Evolutionary conservation across 148 eudicot species (phyloP).

Genomic region (Camellia lanceoleosa): DNA sequence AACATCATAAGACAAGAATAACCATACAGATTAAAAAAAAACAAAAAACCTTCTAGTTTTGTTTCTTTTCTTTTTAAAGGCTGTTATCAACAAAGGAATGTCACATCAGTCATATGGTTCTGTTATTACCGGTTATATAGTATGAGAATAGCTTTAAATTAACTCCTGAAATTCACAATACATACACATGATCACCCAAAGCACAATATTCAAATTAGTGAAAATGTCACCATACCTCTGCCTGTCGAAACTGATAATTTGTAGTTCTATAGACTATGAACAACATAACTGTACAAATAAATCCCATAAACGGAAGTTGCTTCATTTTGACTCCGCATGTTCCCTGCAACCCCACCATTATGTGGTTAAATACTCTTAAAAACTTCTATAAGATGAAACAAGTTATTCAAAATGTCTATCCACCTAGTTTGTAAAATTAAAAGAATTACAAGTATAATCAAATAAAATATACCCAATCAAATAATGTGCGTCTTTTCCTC

Average conservation of each 20-base stretch:
- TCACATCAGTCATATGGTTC: not conserved
- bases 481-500: constrained; percentile 44
- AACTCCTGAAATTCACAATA: not conserved
- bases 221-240: constrained; percentile 56
- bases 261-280: constrained; percentile 92
- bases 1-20: not conserved
- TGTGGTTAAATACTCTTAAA: not conserved
- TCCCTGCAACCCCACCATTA: constrained; percentile 50
- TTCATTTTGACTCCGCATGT: constrained; percentile 61
- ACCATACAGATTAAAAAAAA: not conserved
- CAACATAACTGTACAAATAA: constrained; percentile 77
- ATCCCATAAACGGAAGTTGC: constrained; percentile 65
- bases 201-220: not conserved
- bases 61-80: not conserved
- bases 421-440: not conserved
- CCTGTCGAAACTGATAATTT: constrained; percentile 70
- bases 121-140: not conserved
- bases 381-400: constrained; percentile 4
- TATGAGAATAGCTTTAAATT: not conserved
- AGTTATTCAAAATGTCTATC: not conserved
- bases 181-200: not conserved
- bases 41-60: not conserved
- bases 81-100: not conserved
- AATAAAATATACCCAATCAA: constrained; percentile 56
- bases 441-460: not conserved